Percentiles rank a stretch among this genome's conserved stretches.
phyloP scores from a whole-genome alignment of 768 basidiomycete species.

The Podaxis carcinomalis region DNA sequence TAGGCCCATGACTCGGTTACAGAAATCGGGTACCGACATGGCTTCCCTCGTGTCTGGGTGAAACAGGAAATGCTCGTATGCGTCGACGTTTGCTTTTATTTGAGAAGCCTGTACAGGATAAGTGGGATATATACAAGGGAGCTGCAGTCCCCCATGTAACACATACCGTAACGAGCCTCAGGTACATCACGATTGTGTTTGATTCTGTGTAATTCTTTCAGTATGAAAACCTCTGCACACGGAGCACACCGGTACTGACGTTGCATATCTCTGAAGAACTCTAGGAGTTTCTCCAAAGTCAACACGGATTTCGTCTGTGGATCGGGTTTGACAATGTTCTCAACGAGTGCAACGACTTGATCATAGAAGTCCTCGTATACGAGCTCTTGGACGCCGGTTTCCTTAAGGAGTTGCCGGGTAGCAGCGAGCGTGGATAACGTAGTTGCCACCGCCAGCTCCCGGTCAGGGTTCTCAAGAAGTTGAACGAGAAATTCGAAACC shows the following conservation, averaged over 20 bases:
- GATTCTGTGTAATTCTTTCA: background rate
- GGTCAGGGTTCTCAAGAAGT: constrained; percentile 48
- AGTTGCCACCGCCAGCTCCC: constrained; percentile 39
- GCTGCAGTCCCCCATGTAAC: background rate
- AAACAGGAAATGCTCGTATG: constrained; percentile 69
- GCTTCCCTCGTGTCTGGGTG: constrained; percentile 65
- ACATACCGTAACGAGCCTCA: constrained; percentile 70
- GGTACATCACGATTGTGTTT: constrained; percentile 38
- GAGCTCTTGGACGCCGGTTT: constrained; percentile 58
- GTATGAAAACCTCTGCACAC: background rate
- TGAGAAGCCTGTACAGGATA: constrained; percentile 50
- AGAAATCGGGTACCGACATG: constrained; percentile 62
- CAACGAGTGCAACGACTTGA: constrained; percentile 49
- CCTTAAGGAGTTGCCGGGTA: constrained; percentile 46
- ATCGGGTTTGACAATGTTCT: constrained; percentile 24
- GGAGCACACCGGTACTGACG: background rate
- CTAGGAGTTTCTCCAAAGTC: constrained; percentile 1
- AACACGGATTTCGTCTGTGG: background rate
- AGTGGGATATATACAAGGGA: background rate
- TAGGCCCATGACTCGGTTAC: constrained; percentile 72
- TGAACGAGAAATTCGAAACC: constrained; percentile 78
- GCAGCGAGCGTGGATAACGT: constrained; percentile 49
- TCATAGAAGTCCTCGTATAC: constrained; percentile 78
- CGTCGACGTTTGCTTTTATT: constrained; percentile 59
- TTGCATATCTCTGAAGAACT: constrained; percentile 11